These are phyloP conservation scores for Mycocentrospora acerina DNA, from an alignment of 2,329 filamentous ascomycete genomes.

Conservation along the genomic window DNA sequence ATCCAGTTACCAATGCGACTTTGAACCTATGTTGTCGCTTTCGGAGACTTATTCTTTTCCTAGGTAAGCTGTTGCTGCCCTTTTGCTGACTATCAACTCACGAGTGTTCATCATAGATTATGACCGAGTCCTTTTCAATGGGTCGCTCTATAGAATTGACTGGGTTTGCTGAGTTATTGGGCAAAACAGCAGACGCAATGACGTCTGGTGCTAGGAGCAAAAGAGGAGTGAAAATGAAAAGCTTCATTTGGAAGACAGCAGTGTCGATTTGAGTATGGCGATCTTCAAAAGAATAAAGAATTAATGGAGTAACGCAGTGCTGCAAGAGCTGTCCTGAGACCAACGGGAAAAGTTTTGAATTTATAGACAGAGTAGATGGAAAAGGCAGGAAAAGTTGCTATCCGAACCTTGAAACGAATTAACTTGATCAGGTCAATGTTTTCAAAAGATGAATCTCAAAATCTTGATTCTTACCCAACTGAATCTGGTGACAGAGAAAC, in stretches of 20 bases:
- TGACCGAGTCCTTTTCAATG: not conserved
- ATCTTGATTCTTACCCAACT: too few species aligned
- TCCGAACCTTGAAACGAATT: too few species aligned
- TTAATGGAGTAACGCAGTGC: too few species aligned
- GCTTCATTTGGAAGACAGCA: conserved; percentile 1
- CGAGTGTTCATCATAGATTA: not conserved
- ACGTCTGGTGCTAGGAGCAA: not conserved
- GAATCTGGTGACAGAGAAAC: too few species aligned
- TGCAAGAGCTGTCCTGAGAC: too few species aligned
- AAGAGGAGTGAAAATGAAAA: not conserved
- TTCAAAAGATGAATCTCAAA: too few species aligned
- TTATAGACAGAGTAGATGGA: too few species aligned
- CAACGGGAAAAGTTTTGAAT: too few species aligned
- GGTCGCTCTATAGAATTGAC: not conserved
- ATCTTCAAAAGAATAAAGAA: too few species aligned
- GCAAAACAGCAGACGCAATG: not conserved
- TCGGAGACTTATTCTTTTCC: not conserved
- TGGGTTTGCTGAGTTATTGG: not conserved
- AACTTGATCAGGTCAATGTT: too few species aligned
- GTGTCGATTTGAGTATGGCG: conserved; percentile 1
- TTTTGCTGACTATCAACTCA: not conserved
- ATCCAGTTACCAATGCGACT: not conserved
- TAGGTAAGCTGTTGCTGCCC: not conserved
- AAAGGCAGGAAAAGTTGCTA: too few species aligned
- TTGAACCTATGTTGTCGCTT: not conserved